These are phyloP conservation scores for Fusarium protoensiforme DNA, from an alignment of 2,329 filamentous ascomycete species.

Conservation along the genomic window DNA sequence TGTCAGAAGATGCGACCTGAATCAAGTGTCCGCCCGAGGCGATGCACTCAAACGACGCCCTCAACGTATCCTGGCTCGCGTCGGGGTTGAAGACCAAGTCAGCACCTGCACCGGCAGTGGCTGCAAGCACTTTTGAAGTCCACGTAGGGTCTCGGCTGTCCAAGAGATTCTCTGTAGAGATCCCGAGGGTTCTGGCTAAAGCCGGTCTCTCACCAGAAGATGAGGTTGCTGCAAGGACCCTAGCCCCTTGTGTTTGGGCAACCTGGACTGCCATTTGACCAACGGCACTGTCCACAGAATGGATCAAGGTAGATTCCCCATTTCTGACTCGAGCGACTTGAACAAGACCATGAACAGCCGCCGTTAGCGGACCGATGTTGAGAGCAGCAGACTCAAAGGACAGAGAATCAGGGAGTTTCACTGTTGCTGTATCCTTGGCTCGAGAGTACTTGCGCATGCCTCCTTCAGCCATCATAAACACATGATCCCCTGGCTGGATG, in stretches of 20 bases:
- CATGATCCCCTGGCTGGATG: background rate
- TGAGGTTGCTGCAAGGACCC: rapidly evolving
- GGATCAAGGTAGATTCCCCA: background rate
- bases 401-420: background rate
- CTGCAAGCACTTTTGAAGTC: background rate
- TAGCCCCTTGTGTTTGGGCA: background rate
- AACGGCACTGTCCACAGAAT: background rate
- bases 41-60: background rate
- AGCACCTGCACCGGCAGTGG: background rate
- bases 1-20: background rate
- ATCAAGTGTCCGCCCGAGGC: background rate
- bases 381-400: background rate
- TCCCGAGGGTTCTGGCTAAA: background rate
- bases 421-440: background rate
- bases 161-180: background rate
- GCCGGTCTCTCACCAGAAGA: background rate
- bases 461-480: background rate
- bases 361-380: background rate
- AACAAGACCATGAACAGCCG: background rate
- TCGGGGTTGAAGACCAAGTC: background rate
- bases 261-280: background rate
- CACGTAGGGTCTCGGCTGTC: background rate
- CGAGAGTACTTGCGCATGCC: background rate
- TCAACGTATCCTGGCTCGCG: background rate
- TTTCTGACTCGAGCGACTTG: background rate